These are phyloP conservation scores for Ceratobasidium sp. DNA, from an alignment of 1,284 basidiomycete species.

Conservation along the genomic window DNA sequence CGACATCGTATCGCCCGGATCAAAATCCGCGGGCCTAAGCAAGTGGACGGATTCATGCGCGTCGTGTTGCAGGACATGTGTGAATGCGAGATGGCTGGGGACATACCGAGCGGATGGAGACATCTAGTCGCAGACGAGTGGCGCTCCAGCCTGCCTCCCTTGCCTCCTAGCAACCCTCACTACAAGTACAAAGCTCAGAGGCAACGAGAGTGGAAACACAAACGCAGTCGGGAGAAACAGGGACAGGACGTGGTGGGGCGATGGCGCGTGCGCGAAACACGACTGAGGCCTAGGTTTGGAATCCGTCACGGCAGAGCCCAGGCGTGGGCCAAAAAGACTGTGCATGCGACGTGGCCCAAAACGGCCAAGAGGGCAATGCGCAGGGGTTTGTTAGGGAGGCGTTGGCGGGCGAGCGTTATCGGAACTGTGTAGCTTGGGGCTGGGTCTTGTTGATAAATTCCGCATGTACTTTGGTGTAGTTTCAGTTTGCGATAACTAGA, in stretches of 20 bases:
- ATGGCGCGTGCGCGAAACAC: conserved; percentile 9
- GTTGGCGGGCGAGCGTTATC: background rate
- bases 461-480: background rate
- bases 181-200: background rate
- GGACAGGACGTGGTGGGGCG: background rate
- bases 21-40: background rate
- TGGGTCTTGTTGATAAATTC: background rate
- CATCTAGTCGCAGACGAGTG: conserved; percentile 19
- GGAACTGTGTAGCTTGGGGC: background rate
- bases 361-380: background rate
- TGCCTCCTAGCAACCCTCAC: conserved; percentile 7
- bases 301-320: background rate
- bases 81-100: conserved; percentile 14
- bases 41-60: conserved; percentile 27
- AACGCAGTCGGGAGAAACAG: background rate
- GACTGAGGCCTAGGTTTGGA: conserved; percentile 1
- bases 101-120: conserved; percentile 27
- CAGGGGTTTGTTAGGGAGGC: background rate
- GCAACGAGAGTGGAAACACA: conserved; percentile 1
- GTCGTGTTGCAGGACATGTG: conserved; percentile 31
- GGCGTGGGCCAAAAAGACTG: conserved; percentile 1
- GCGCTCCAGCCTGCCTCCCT: background rate
- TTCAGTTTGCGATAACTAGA: no score
- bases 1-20: background rate
- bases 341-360: background rate